Conservation (phyloP, 768 basidiomycete species). For the Gelatoporia subvermispora region DNA sequence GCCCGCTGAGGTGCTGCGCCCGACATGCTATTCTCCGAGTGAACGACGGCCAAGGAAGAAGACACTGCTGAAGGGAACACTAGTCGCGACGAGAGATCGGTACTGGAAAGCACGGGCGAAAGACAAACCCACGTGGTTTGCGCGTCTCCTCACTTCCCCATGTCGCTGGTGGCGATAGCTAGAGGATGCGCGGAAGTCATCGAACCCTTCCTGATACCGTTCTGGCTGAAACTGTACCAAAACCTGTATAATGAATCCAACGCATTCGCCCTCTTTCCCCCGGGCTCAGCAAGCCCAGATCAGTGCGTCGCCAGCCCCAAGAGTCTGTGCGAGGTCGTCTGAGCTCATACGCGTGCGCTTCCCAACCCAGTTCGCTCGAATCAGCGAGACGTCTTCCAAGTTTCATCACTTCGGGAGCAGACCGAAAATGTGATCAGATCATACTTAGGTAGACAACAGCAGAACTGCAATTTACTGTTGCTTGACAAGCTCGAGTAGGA, state of each 20-base stretch:
- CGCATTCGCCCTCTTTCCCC: constrained; percentile 50
- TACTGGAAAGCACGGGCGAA: neutral
- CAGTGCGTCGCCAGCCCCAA: constrained; percentile 45
- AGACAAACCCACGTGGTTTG: constrained; percentile 6
- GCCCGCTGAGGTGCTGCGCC: constrained; percentile 29
- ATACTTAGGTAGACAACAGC: constrained; percentile 58
- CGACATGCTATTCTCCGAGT: constrained; percentile 6
- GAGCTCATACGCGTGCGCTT: constrained; percentile 8
- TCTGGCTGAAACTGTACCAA: too few relatives aligned
- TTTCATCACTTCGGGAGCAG: constrained; percentile 71
- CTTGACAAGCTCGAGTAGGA: constrained; percentile 39
- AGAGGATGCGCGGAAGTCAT: neutral
- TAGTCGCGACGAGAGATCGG: too few relatives aligned
- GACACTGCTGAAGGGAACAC: too few relatives aligned
- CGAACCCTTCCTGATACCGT: too few relatives aligned
- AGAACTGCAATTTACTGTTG: neutral
- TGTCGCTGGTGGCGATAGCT: too few relatives aligned
- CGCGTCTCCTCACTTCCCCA: too few relatives aligned
- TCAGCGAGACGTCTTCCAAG: constrained; percentile 77
- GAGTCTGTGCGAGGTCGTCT: neutral
- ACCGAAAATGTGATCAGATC: constrained; percentile 68
- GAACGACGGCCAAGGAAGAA: neutral
- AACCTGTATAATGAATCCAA: too few relatives aligned
- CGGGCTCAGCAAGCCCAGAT: constrained; percentile 82
- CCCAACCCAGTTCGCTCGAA: constrained; percentile 66